Conservation (phyloP, 2,329 filamentous ascomycete species). For the Claviceps citrina region DNA sequence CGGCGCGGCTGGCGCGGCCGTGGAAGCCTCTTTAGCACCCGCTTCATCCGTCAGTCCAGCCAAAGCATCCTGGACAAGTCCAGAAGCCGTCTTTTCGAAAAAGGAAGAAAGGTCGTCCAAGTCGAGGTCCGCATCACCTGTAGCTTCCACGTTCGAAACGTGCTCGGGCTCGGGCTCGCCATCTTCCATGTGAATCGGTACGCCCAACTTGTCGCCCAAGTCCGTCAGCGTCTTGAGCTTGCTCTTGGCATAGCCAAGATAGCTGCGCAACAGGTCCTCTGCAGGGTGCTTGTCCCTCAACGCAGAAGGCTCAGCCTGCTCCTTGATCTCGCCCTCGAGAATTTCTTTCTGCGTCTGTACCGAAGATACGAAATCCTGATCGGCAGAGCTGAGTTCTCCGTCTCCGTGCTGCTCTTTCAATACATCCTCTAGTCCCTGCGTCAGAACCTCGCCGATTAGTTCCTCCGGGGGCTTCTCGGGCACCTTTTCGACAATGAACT, state of each 20-base stretch:
- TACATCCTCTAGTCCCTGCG: constrained; percentile 37
- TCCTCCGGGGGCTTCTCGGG: constrained; percentile 36
- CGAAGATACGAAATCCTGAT: constrained; percentile 19
- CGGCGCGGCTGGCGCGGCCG: constrained; percentile 5
- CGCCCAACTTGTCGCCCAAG: constrained; percentile 20
- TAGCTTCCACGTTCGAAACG: constrained; percentile 13
- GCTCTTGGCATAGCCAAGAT: constrained; percentile 18
- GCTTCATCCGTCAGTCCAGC: constrained; percentile 21
- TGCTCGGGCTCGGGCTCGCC: constrained; percentile 11
- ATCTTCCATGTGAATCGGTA: constrained; percentile 18
- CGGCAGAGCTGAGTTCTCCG: constrained; percentile 19
- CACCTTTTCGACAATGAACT: constrained; percentile 32
- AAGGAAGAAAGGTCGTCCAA: constrained; percentile 27
- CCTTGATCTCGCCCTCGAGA: constrained; percentile 16
- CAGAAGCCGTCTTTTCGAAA: constrained; percentile 26
- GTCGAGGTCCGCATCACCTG: constrained; percentile 20
- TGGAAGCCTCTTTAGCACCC: constrained; percentile 5
- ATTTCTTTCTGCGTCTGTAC: constrained; percentile 20
- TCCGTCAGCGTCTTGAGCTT: constrained; percentile 20
- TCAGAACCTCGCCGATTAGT: constrained; percentile 39
- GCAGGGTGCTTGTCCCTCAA: constrained; percentile 25
- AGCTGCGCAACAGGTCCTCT: constrained; percentile 23
- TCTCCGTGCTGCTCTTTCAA: constrained; percentile 21
- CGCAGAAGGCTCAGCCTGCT: constrained; percentile 11
- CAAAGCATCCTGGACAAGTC: constrained; percentile 25